Evolutionary conservation across 495 filamentous ascomycete genomes (phyloP), one percentile per base, ranked within the genome.

Genomic region (Endocarpon pusillum): DNA sequence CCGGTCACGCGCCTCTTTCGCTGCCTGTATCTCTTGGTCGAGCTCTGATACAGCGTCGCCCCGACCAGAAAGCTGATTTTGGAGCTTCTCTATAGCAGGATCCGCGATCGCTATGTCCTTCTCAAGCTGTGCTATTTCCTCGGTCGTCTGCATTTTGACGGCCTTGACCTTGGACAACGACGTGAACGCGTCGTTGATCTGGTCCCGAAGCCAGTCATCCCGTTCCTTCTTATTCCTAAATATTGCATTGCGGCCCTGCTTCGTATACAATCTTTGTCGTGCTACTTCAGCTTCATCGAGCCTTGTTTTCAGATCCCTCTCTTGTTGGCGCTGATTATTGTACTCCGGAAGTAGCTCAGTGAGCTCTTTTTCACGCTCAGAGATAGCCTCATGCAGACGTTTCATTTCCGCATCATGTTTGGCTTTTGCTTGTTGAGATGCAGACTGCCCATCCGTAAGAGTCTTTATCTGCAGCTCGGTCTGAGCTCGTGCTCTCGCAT

Each of bases 151-250:
- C 41, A 81, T 67, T 18, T 76, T 66, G 32, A 92, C 83, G 15
- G 75, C 75, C 43, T 83, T 85, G 28, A 85, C 76, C n/a, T 69
- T 73, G 2, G 73, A 71, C 19, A 93, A 51, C 3, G 76, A 75
- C 18, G 64, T 61, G 39, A 81, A 78, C 33, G 79, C 75, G n/a
- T 85, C 78, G 27, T 81, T 66, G 42, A 96, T 76, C 49, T 94
- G 76, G 28, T 71, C 67, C 33, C 74, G 71, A 14, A 99, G 61
- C 64, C 68, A 94, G 24, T 70, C 69, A 47, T 99, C 91, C 2
- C 89, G 75, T 45, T 94, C 83, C 2, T 67, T 70, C 54, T 92
- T 93, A 46, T 68, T 87, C 47, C 69, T 78, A 57, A 92, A 96
- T 36, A 81, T 78, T 20, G 76, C 73, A 48, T 78, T 83, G n/a